Evolutionary conservation across 2,329 filamentous ascomycete species (phyloP), one percentile per base, ranked within the genome.

Genomic region (Penicillium hordei): DNA sequence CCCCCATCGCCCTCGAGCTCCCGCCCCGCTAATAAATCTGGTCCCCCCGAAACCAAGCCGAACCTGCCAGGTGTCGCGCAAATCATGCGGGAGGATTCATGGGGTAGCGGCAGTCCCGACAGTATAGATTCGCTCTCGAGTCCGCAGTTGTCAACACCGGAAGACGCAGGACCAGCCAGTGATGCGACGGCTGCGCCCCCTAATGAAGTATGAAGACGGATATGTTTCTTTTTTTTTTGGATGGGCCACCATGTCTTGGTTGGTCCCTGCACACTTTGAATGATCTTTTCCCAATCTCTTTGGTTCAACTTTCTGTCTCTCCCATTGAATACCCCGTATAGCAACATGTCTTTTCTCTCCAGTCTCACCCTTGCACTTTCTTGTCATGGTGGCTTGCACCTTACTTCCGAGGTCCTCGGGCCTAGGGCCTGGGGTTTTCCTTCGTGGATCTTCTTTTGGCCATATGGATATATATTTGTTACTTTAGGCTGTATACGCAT

Each of bases 291-390:
- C 17, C 56, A 60, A 29, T n/a, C 9, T 50, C 13, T 65, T 62
- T 67, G 64, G 61, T 60, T 64, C 55, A 57, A 64, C 60, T 63
- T 50, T 55, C 45, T 66, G 53, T 65, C 58, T 63, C 59, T 60
- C 59, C 58, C 52, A 61, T 62, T 64, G 70, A 69, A 72, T 73
- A 73, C 70, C 70, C 70, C 65, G 57, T 63, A 61, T 68, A 68
- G 66, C 65, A 67, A 63, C 48, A 39, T 58, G 39, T 60, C 42
- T 57, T 59, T 52, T 36, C 36, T 54, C 52, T 43, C 34, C 25
- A 19, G 19, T 52, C 34, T 19, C 13, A 13, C 21, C 19, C 17
- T 53, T 51, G 29, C 33, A 23, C 44, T 17, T 50, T 33, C 21
- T 52, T 42, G 52, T 46, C 15, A 48, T 40, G 39, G 38, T 38